phyloP scores from a whole-genome alignment of 1,139 yeast species.

The Casaregolazyma suthepensis region DNA sequence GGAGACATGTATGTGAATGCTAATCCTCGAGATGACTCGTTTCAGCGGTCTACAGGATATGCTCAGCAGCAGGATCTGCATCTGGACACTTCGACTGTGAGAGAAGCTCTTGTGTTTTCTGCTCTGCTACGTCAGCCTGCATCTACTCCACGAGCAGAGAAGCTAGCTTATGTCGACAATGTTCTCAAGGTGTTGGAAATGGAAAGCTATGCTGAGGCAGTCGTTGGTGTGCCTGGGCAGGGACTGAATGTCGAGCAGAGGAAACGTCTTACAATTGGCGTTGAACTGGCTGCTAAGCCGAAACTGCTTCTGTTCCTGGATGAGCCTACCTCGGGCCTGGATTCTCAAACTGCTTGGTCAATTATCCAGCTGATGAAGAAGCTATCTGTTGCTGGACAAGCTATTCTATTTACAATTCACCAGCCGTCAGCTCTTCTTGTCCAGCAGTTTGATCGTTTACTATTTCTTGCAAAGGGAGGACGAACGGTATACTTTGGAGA shows the following conservation, averaged over 20 bases:
- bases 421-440: constrained; percentile 76
- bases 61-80: constrained; percentile 82
- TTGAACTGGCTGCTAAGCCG: constrained; percentile 85
- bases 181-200: constrained; percentile 65
- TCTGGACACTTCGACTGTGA: constrained; percentile 65
- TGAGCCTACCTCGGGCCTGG: constrained; percentile 91
- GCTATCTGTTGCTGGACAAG: constrained; percentile 73
- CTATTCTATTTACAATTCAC: constrained; percentile 76
- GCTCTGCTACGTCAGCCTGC: constrained; percentile 70
- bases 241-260: constrained; percentile 80
- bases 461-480: constrained; percentile 70
- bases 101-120: constrained; percentile 68
- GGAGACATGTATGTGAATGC: constrained; percentile 76
- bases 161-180: constrained; percentile 65
- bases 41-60: constrained; percentile 78
- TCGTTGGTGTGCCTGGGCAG: constrained; percentile 74
- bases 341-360: constrained; percentile 90
- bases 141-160: constrained; percentile 48
- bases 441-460: constrained; percentile 70
- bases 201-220: constrained; percentile 69
- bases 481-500: constrained; percentile 77
- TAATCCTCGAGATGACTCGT: constrained; percentile 57
- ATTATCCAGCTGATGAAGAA: constrained; percentile 70
- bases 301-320: constrained; percentile 73
- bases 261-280: constrained; percentile 78